phyloP scores from a whole-genome alignment of 2,329 filamentous ascomycete species.

The Ascochyta clinopodiicola region DNA sequence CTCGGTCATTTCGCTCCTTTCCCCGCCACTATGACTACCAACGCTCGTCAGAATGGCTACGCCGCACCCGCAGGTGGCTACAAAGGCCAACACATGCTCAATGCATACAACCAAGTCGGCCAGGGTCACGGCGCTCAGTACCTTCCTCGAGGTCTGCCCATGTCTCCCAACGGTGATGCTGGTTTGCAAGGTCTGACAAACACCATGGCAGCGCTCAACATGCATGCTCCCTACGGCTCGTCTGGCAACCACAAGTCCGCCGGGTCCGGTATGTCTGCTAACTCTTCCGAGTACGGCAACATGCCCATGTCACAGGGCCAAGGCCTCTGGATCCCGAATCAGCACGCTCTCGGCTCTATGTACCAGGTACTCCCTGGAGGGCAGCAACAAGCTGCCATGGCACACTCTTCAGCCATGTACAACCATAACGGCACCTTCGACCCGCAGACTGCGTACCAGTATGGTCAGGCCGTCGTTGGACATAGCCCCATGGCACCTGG shows the following conservation, averaged over 20 bases:
- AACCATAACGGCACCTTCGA: slow-evolving; percentile 53
- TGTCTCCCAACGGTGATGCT: slow-evolving; percentile 41
- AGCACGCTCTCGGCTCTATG: slow-evolving; percentile 43
- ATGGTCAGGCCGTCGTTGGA: slow-evolving; percentile 53
- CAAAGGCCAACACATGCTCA: slow-evolving; percentile 43
- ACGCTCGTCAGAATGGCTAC: slow-evolving; percentile 42
- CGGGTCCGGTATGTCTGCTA: slow-evolving; percentile 39
- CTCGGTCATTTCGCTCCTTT: slow-evolving; percentile 1
- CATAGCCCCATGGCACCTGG: slow-evolving; percentile 54
- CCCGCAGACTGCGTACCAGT: slow-evolving; percentile 52
- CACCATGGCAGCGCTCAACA: slow-evolving; percentile 46
- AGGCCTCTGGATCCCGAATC: slow-evolving; percentile 48
- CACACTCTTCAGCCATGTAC: slow-evolving; percentile 53
- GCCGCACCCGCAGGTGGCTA: slow-evolving; percentile 32
- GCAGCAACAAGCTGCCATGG: slow-evolving; percentile 42
- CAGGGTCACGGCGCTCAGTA: slow-evolving; percentile 44
- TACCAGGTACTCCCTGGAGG: slow-evolving; percentile 44
- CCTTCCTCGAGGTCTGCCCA: slow-evolving; percentile 45
- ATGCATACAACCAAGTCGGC: slow-evolving; percentile 34
- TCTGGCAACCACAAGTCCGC: slow-evolving; percentile 42
- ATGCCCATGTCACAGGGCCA: slow-evolving; percentile 46
- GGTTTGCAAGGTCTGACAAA: slow-evolving; percentile 43
- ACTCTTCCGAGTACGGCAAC: slow-evolving; percentile 44
- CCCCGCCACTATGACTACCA: slow-evolving; percentile 35
- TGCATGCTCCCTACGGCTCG: slow-evolving; percentile 44